phyloP scores from a whole-genome alignment of 1,139 yeast genomes.

The Meyerozyma sp. region DNA sequence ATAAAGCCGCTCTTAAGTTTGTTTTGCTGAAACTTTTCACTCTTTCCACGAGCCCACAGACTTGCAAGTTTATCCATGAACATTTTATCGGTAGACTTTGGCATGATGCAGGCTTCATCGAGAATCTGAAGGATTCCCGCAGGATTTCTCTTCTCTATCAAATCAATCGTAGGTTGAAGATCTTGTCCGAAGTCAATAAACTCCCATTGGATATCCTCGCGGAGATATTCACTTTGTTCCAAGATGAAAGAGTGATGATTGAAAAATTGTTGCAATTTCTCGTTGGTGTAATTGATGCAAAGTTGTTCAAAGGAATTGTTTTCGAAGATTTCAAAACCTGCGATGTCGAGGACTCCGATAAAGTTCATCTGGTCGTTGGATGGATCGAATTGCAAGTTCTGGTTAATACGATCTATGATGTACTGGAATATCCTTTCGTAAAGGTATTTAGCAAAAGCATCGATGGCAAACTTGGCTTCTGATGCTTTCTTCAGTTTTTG shows the following conservation, averaged over 20 bases:
- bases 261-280: slow-evolving; percentile 92
- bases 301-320: slow-evolving; percentile 92
- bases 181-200: slow-evolving; percentile 97
- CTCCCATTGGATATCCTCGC: slow-evolving; percentile 95
- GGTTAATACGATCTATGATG: slow-evolving; percentile 73
- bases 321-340: slow-evolving; percentile 94
- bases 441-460: slow-evolving; percentile 81
- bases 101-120: slow-evolving; percentile 95
- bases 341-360: slow-evolving; percentile 93
- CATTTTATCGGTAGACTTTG: slow-evolving; percentile 78
- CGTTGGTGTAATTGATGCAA: slow-evolving; percentile 95
- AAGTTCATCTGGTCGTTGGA: slow-evolving; percentile 38
- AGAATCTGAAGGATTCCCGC: slow-evolving; percentile 85
- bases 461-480: slow-evolving; percentile 78
- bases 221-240: slow-evolving; percentile 91
- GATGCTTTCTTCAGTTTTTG: slow-evolving; percentile 72
- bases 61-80: slow-evolving; percentile 75
- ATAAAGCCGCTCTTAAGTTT: slow-evolving; percentile 68
- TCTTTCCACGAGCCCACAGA: slow-evolving; percentile 55
- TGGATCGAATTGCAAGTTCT: slow-evolving; percentile 43
- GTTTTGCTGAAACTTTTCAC: slow-evolving; percentile 63
- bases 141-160: slow-evolving; percentile 73
- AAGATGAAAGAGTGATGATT: slow-evolving; percentile 96
- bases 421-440: slow-evolving; percentile 81
- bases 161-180: slow-evolving; percentile 87